Evolutionary conservation across 352 stramenopile species (phyloP).

Genomic region (Ophiocytium majus): DNA sequence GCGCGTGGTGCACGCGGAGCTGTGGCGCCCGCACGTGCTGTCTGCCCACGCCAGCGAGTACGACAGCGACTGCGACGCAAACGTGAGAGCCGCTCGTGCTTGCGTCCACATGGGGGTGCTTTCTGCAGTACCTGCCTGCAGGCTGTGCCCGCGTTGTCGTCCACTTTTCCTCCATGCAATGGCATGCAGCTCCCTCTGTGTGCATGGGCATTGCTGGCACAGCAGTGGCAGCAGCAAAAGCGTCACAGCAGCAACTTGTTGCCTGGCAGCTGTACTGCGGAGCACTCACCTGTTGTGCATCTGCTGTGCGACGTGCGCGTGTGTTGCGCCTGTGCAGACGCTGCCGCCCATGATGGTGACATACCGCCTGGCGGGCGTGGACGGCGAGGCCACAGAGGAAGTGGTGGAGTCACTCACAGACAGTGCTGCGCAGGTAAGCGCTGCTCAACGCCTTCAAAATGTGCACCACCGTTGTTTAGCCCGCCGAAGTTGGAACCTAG

Average conservation of each 20-base stretch:
- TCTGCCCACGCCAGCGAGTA: slow-evolving; percentile 42
- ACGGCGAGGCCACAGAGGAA: slow-evolving; percentile 78
- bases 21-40: slow-evolving; percentile 53
- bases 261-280: too few relatives aligned
- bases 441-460: background rate
- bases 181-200: too few relatives aligned
- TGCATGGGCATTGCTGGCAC: too few relatives aligned
- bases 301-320: too few relatives aligned
- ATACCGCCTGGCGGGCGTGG: slow-evolving; percentile 72
- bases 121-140: slow-evolving; percentile 1
- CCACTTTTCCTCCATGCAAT: background rate
- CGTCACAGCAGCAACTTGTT: too few relatives aligned
- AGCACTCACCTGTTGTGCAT: too few relatives aligned
- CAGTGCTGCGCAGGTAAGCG: slow-evolving; percentile 29
- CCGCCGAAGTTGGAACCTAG: too few relatives aligned
- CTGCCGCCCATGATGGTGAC: slow-evolving; percentile 72
- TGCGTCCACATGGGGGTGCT: too few relatives aligned
- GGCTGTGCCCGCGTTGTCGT: background rate
- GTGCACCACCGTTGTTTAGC: too few relatives aligned
- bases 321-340: slow-evolving; percentile 14
- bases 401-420: slow-evolving; percentile 62
- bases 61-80: slow-evolving; percentile 49
- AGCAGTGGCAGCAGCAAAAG: too few relatives aligned
- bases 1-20: slow-evolving; percentile 51
- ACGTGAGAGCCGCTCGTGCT: slow-evolving; percentile 10